Evolutionary conservation across 179 eudicot species (phyloP).

Genomic region (Nepenthes alata): DNA sequence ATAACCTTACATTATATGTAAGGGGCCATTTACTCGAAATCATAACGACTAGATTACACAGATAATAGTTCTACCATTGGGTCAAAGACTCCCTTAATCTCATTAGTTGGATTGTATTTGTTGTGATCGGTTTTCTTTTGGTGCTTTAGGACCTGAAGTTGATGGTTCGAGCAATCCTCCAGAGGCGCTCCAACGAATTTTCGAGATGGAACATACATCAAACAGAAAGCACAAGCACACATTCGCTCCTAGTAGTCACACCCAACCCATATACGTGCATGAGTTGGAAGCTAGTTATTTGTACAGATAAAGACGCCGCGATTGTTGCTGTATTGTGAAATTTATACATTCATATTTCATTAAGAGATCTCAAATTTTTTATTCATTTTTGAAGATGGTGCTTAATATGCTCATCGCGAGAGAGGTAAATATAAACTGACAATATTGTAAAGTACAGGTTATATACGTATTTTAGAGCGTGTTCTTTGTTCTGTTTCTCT

Average conservation of each 20-base stretch:
- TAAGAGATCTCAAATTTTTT: too few relatives aligned
- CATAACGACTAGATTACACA: not conserved
- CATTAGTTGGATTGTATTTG: not conserved
- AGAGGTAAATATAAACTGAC: too few relatives aligned
- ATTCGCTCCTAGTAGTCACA: slow-evolving; percentile 30
- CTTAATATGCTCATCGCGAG: too few relatives aligned
- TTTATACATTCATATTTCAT: too few relatives aligned
- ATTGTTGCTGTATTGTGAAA: slow-evolving; percentile 14
- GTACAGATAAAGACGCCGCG: slow-evolving; percentile 28
- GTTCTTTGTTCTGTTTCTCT: too few relatives aligned
- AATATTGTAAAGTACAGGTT: too few relatives aligned
- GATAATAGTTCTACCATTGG: too few relatives aligned
- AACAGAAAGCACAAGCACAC: slow-evolving; percentile 50
- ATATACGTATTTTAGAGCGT: too few relatives aligned
- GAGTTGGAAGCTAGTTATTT: slow-evolving; percentile 61
- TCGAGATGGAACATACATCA: slow-evolving; percentile 65
- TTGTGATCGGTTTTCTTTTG: not conserved
- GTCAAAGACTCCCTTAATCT: not conserved
- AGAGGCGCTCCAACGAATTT: slow-evolving; percentile 66
- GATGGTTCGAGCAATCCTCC: slow-evolving; percentile 40
- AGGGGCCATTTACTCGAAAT: too few relatives aligned
- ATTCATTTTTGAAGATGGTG: too few relatives aligned
- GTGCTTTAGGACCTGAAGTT: slow-evolving; percentile 22
- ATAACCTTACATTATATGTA: too few relatives aligned
- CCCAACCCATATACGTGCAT: slow-evolving; percentile 40